Base-by-base conservation (phyloP, 495 filamentous ascomycete species). In the Darksidea phi region DNA sequence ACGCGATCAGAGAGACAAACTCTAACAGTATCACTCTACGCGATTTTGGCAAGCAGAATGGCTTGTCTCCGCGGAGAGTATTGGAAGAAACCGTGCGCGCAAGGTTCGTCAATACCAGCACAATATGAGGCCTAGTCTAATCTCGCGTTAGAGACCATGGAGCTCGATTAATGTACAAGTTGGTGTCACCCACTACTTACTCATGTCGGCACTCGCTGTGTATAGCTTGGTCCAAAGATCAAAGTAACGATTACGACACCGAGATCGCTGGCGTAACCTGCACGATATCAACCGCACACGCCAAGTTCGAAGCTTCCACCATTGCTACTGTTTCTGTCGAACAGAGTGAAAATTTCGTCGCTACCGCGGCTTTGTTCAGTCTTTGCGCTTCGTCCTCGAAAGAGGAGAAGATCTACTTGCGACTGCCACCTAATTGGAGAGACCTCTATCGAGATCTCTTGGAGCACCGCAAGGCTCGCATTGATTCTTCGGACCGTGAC, bases 51-150 rank as follows among this genome's bases (percentile, higher is more conserved):
- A 87, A 88, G 70, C 85, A 80, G 78, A 82, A 77, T 15, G 88
- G 89, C 34, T 71, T 93, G 13, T 86, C 73, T 62, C 89, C 90
- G 18, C 80, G 83, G 41, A 79, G 85, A 55, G 80, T 89, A 41
- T 73, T 98, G 15, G 90, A 97, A 67, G 94, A 97, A 73, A 83
- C 89, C 45, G 95, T 91, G 71, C 88, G 86, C 64, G 83, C 90
- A 58, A 87, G 88, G 87, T 87, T 76, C 71, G 80, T 71, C 60
- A 15, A 45, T 41, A 4, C 23, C 36, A 10, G 7, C n/a, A 11
- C 23, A 32, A 1, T 12, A 17, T 12, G 21, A 15, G 34, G 18
- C 34, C 11, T 43, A 12, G 6, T 7, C 10, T 26, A 17, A 46
- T 41, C 12, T 49, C 23, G 21, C 20, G 24, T 23, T 21, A 86